A percentile compares a stretch with the other conserved stretches of the same genome.
Conservation (phyloP, 208 protist species). For the Naegleria fowleri region DNA sequence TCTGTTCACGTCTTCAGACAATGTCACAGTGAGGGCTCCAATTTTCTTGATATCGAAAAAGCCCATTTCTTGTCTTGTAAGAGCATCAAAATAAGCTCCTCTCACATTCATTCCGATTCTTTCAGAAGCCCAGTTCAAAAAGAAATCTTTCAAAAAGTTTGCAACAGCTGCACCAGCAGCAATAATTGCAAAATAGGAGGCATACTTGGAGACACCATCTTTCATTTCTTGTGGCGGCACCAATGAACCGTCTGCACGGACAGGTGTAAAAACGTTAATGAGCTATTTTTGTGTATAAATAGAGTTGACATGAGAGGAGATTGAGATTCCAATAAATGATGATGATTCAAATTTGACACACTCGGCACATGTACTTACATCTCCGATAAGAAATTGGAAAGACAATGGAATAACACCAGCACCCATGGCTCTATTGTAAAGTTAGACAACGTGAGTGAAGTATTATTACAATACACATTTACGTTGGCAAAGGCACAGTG, state of each 20-base stretch:
- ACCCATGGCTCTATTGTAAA: not conserved
- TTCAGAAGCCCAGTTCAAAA: not conserved
- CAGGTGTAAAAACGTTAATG: not conserved
- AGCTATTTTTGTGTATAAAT: too few relatives aligned
- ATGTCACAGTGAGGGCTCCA: not conserved
- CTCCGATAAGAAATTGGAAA: not conserved
- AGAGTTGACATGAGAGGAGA: too few relatives aligned
- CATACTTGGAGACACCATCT: not conserved
- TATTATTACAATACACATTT: too few relatives aligned
- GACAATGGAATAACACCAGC: not conserved
- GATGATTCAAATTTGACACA: too few relatives aligned
- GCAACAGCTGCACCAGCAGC: not conserved
- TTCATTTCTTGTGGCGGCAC: not conserved
- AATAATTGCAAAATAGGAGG: not conserved
- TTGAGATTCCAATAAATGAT: too few relatives aligned
- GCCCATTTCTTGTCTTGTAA: not conserved
- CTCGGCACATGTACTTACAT: not conserved
- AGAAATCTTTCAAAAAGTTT: not conserved
- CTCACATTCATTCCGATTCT: slow-evolving; percentile 1
- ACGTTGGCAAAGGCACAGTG: too few relatives aligned
- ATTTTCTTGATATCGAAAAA: slow-evolving; percentile 24
- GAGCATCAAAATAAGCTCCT: not conserved
- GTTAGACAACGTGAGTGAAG: too few relatives aligned
- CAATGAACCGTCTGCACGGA: not conserved
- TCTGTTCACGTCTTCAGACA: not conserved